Percentiles rank a stretch among this genome's conserved stretches.
Evolutionary conservation across 2,329 filamentous ascomycete genomes (phyloP).

Genomic region (Emmonsiellopsis sp.): DNA sequence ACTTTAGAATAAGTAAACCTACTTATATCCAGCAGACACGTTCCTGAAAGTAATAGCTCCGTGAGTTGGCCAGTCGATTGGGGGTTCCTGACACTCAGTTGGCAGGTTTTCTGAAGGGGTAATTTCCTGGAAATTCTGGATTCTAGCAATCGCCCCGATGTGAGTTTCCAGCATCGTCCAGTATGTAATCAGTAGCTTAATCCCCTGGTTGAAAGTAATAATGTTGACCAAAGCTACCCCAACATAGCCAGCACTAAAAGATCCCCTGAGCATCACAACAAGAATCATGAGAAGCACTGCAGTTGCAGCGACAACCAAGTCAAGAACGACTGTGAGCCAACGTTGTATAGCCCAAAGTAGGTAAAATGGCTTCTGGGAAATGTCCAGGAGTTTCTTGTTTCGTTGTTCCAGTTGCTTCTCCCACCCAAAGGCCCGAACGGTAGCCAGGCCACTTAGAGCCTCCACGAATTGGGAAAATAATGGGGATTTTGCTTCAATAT

Average conservation of each 20-base stretch:
- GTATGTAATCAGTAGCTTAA: conserved; percentile 35
- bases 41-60: not conserved
- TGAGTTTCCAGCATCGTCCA: conserved; percentile 53
- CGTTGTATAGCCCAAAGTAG: conserved; percentile 25
- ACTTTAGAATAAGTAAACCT: not conserved
- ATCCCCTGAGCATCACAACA: conserved; percentile 21
- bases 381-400: conserved; percentile 22
- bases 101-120: conserved; percentile 10
- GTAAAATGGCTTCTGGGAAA: conserved; percentile 26
- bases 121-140: conserved; percentile 43
- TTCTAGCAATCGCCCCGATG: conserved; percentile 47
- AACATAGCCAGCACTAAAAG: conserved; percentile 14
- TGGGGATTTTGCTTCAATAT: conserved; percentile 35
- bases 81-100: conserved; percentile 11
- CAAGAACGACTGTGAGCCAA: conserved; percentile 32
- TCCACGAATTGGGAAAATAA: conserved; percentile 28
- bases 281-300: conserved; percentile 29
- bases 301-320: conserved; percentile 29
- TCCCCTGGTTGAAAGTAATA: not conserved
- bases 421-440: conserved; percentile 21
- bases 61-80: conserved; percentile 12
- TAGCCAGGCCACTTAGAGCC: conserved; percentile 15
- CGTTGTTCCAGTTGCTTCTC: conserved; percentile 10
- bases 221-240: conserved; percentile 9
- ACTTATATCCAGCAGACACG: conserved; percentile 1